Conservation (phyloP, 768 basidiomycete genomes). For the Lactarius sp. region DNA sequence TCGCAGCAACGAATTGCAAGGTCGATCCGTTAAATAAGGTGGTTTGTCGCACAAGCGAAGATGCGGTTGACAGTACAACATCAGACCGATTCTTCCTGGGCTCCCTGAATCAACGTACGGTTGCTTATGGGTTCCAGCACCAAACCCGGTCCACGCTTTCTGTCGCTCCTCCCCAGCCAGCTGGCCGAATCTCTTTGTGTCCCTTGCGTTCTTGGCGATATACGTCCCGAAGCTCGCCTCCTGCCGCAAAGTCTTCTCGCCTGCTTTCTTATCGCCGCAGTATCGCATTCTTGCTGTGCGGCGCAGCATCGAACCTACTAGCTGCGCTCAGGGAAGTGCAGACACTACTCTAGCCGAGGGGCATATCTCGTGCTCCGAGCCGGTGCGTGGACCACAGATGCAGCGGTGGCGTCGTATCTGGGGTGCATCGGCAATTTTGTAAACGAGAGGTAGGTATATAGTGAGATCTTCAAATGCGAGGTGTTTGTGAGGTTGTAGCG, state of each 20-base stretch:
- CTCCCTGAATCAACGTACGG: background rate
- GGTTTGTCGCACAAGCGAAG: constrained; percentile 60
- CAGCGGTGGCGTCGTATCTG: background rate
- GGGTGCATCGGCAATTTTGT: too few species aligned
- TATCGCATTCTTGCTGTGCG: background rate
- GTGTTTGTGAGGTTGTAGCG: background rate
- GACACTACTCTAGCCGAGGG: background rate
- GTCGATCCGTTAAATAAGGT: constrained; percentile 61
- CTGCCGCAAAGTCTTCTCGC: background rate
- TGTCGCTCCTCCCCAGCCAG: background rate
- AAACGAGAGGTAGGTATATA: background rate
- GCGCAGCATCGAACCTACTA: background rate
- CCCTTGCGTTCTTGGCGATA: background rate
- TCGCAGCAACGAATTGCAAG: constrained; percentile 46
- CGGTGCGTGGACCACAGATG: background rate
- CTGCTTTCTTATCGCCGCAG: background rate
- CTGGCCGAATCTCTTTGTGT: background rate
- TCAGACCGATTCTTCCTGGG: background rate
- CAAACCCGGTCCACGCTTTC: background rate
- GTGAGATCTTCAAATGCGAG: background rate
- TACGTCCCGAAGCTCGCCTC: background rate
- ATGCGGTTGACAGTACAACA: constrained; percentile 31
- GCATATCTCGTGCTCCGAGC: too few species aligned
- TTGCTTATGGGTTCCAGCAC: background rate
- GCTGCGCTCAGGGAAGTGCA: background rate